Evolutionary conservation across 1,139 yeast species (phyloP).

Genomic region (Meyerozyma athensensis): DNA sequence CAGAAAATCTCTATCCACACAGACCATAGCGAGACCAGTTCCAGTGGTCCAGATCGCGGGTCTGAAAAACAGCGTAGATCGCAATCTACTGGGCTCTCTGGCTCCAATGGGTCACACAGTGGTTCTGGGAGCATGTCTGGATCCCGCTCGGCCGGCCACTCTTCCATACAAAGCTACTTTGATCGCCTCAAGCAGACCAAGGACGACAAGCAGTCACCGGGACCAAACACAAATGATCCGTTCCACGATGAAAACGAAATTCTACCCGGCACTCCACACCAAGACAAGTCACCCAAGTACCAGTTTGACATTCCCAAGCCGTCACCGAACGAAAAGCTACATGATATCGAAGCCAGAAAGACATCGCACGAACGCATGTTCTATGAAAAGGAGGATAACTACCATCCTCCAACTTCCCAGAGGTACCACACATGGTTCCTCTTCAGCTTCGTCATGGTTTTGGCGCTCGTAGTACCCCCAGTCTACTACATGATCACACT

Average conservation of each 20-base stretch:
- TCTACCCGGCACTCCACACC: no score
- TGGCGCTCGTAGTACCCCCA: conserved; percentile 22
- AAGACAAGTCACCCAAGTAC: no score
- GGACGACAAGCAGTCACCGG: background rate
- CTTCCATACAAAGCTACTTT: conserved; percentile 1
- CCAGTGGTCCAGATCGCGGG: background rate
- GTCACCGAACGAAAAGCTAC: background rate
- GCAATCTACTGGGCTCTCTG: background rate
- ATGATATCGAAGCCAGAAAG: background rate
- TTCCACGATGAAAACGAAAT: no score
- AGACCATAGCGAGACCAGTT: background rate
- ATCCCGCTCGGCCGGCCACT: background rate
- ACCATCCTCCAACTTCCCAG: background rate
- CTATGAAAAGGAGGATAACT: background rate
- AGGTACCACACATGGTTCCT: conserved; percentile 8
- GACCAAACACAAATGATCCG: no score
- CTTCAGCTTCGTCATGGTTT: conserved; percentile 9
- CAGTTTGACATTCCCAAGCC: background rate
- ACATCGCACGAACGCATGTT: conserved; percentile 4
- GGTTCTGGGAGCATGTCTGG: no score
- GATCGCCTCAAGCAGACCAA: background rate
- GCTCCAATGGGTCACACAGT: no score
- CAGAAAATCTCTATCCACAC: background rate
- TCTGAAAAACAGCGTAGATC: background rate
- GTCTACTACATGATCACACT: conserved; percentile 26